Evolutionary conservation across 306 rosid species (phyloP).

Genomic region (Rosa multiflora): DNA sequence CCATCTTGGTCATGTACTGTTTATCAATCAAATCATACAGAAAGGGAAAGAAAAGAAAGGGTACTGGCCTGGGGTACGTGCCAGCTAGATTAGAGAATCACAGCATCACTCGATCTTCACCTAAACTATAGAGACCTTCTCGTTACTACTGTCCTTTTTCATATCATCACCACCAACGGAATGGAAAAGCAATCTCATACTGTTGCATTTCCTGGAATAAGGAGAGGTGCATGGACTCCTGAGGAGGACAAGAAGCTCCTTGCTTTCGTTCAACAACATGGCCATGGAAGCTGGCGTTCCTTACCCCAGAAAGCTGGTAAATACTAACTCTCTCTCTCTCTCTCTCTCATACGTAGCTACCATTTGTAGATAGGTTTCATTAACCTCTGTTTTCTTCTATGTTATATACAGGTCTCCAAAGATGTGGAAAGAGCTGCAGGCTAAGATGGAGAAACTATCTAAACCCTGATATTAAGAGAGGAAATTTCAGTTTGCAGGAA

Average conservation of each 20-base stretch:
- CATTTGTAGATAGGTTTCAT: neutral
- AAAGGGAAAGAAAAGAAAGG: neutral
- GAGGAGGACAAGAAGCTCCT: slow-evolving; percentile 6
- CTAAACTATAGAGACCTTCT: neutral
- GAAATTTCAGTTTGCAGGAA: slow-evolving; percentile 19
- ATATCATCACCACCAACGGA: neutral
- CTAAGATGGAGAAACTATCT: neutral
- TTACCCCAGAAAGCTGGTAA: slow-evolving; percentile 28
- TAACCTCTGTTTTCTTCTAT: neutral
- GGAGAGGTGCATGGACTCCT: slow-evolving; percentile 25
- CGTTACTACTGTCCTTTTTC: neutral
- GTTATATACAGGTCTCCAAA: neutral
- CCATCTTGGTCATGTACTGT: too few relatives aligned
- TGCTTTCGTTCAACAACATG: slow-evolving; percentile 15
- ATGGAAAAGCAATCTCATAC: neutral
- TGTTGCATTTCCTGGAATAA: neutral
- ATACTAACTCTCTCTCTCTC: neutral
- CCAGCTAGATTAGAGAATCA: too few relatives aligned
- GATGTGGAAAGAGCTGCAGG: neutral
- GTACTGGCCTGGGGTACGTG: too few relatives aligned
- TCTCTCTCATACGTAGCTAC: neutral
- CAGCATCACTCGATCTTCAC: neutral
- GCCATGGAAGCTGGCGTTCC: slow-evolving; percentile 24
- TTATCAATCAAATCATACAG: neutral
- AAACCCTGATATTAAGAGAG: neutral